Evolutionary conservation across 2,329 filamentous ascomycete species (phyloP), one percentile per base, ranked within the genome.

Genomic region (Ascochyta rabiei): DNA sequence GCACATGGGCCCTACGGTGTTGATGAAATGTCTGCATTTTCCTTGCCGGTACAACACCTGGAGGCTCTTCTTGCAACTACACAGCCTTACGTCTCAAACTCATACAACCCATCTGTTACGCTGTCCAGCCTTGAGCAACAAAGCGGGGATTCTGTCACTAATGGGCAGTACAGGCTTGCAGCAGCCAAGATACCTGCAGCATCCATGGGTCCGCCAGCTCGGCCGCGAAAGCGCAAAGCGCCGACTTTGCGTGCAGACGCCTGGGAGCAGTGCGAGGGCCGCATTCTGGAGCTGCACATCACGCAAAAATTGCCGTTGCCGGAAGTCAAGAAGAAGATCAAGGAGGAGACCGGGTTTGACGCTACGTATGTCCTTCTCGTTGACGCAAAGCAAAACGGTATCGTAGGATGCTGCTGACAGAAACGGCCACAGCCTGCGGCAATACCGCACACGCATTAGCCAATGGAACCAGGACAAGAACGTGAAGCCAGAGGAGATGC

Each of bases 391-490:
- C 26, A 28, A 18, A 41, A 6, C 21, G 21, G 6, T 1, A 4
- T 23, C 21, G 6, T 23, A 23, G 21, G 26, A 24, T 28, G 9
- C 1, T 28, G 10, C 26, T 28, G 1, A 28, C 26, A 12, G 26
- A 10, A 6, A 10, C 10, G 26, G 26, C 8, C 10, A 28, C 26
- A 28, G 26, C 7, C 26, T 10, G 26, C 55, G 63, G 16, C 63
- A 69, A 39, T 68, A 67, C 35, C 54, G 59, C 30, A 58, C 44
- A 35, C 61, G 56, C n/a, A 59, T 68, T 26, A 62, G 26, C 13
- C 46, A 63, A 35, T 67, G 59, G 65, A 45, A 53, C 8, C 38
- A 53, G 15, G 61, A 63, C 49, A 68, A 67, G 46, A 66, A 68
- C 15, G 31, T 66, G n/a, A 68, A 65, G 44, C 26, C 49, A 2